Conservation (phyloP, 495 filamentous ascomycete genomes). For the Aspergillus cavernicola region DNA sequence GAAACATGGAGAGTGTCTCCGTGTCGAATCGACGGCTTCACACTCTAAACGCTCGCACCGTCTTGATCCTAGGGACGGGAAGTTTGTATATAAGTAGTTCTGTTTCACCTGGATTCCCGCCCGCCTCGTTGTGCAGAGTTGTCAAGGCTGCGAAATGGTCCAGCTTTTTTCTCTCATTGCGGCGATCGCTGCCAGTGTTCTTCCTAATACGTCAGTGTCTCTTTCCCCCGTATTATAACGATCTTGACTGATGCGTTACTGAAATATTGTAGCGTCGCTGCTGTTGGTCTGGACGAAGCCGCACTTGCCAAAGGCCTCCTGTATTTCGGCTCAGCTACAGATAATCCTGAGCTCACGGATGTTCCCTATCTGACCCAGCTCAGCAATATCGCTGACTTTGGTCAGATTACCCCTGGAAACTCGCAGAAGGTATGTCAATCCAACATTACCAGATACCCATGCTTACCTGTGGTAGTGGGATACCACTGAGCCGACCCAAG, state of each 20-base stretch:
- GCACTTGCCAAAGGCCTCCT: constrained; percentile 47
- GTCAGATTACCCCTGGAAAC: constrained; percentile 57
- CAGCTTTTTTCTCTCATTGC: constrained; percentile 15
- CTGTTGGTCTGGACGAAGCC: constrained; percentile 44
- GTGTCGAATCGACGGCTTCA: not conserved
- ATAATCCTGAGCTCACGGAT: constrained; percentile 52
- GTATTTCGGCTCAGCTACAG: constrained; percentile 60
- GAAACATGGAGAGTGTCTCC: not conserved
- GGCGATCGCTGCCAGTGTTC: constrained; percentile 23
- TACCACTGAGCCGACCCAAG: constrained; percentile 6
- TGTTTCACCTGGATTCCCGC: not conserved
- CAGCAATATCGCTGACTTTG: constrained; percentile 52
- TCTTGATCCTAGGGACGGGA: too few species aligned
- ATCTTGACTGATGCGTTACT: not conserved
- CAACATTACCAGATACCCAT: not conserved
- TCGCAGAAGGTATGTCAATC: constrained; percentile 44
- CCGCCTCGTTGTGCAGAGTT: not conserved
- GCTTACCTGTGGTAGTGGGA: not conserved
- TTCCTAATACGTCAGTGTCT: constrained; percentile 12
- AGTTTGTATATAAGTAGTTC: too few species aligned
- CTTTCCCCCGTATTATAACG: not conserved
- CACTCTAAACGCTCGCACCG: too few species aligned
- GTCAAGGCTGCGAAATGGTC: constrained; percentile 17
- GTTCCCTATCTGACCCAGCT: constrained; percentile 41
- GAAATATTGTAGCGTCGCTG: constrained; percentile 16